A percentile compares a stretch with the other conserved stretches of the same genome.
Evolutionary conservation across 2,329 filamentous ascomycete species (phyloP).

Genomic region (Aspergillus ochraceus): DNA sequence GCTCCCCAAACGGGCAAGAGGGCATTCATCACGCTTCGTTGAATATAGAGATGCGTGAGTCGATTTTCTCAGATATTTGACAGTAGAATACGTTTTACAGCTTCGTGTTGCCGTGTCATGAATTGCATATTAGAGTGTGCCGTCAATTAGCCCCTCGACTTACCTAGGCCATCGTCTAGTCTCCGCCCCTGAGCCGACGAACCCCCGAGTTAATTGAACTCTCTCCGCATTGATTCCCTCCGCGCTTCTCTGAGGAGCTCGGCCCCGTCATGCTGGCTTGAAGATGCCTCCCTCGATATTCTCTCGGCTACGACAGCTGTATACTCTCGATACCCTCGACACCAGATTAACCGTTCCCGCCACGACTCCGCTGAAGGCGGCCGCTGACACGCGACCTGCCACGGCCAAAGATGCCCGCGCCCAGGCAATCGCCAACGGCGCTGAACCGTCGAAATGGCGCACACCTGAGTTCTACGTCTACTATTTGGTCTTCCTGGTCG

Average conservation of each 20-base stretch:
- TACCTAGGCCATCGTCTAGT: neutral
- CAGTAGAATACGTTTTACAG: too few species aligned
- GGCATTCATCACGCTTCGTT: neutral
- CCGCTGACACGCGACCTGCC: constrained; percentile 51
- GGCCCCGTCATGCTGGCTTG: constrained; percentile 31
- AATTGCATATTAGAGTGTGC: neutral
- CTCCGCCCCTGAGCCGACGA: constrained; percentile 23
- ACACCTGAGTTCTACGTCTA: constrained; percentile 86
- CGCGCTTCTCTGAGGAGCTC: constrained; percentile 12
- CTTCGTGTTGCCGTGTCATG: neutral
- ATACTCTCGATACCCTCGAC: constrained; percentile 68
- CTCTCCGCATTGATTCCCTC: constrained; percentile 6
- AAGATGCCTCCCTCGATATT: constrained; percentile 46
- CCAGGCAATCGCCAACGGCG: constrained; percentile 45
- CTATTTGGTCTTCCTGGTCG: constrained; percentile 64
- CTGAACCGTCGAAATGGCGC: constrained; percentile 72
- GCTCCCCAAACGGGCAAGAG: neutral
- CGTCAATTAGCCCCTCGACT: neutral
- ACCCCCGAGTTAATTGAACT: constrained; percentile 5
- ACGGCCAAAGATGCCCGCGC: constrained; percentile 38
- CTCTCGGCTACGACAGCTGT: constrained; percentile 54
- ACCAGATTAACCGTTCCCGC: constrained; percentile 72
- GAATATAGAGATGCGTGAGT: too few species aligned
- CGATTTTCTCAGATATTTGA: too few species aligned
- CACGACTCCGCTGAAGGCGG: constrained; percentile 63